These are phyloP conservation scores for Vishniacozyma victoriae DNA, from an alignment of 768 basidiomycete species.

Conservation along the genomic window DNA sequence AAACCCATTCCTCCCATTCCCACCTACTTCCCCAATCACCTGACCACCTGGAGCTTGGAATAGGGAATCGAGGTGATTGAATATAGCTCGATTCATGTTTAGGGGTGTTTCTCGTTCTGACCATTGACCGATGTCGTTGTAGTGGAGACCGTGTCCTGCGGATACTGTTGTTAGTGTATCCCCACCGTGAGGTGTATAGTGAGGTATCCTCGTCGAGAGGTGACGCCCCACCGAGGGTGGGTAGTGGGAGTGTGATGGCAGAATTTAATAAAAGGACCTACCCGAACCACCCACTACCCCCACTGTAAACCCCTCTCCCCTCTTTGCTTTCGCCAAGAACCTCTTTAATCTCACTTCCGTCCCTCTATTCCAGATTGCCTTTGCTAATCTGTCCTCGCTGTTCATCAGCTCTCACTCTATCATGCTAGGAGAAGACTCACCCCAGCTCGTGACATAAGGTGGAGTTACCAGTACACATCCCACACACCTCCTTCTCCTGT, in stretches of 20 bases:
- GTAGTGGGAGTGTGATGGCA: neutral
- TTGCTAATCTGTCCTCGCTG: constrained; percentile 15
- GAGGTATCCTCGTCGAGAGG: neutral
- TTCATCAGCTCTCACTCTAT: neutral
- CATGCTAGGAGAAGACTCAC: constrained; percentile 9
- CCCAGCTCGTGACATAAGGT: constrained; percentile 22
- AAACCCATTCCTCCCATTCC: constrained; percentile 26
- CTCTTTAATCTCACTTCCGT: constrained; percentile 1
- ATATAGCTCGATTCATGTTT: constrained; percentile 26
- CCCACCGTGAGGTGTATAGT: neutral
- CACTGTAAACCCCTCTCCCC: constrained; percentile 30
- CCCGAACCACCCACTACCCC: constrained; percentile 38
- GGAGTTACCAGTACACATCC: constrained; percentile 16
- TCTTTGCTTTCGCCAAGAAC: constrained; percentile 15
- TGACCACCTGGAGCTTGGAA: constrained; percentile 18
- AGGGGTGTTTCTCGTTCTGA: no score
- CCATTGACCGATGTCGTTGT: constrained; percentile 7
- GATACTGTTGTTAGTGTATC: constrained; percentile 12
- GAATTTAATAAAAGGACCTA: constrained; percentile 4
- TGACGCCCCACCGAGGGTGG: neutral
- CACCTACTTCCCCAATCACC: constrained; percentile 7
- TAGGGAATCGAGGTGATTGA: constrained; percentile 25
- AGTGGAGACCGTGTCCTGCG: constrained; percentile 13
- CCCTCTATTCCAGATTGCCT: constrained; percentile 10
- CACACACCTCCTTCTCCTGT: constrained; percentile 1